Evolutionary conservation across 225 moss, liverwort and hornwort species (phyloP).

Genomic region (Bryum argenteum): DNA sequence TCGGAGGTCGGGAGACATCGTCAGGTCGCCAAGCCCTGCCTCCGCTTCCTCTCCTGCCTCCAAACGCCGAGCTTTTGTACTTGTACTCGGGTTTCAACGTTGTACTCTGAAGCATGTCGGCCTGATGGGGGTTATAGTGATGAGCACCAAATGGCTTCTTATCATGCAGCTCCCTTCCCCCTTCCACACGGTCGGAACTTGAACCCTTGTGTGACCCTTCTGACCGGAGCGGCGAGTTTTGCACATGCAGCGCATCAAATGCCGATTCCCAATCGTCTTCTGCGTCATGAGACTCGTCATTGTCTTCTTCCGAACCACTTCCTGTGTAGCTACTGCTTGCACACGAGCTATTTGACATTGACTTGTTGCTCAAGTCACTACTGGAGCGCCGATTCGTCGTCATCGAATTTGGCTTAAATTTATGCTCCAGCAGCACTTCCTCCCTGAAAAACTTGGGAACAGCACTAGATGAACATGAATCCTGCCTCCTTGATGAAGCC

Average conservation of each 20-base stretch:
- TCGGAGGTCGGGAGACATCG: slow-evolving; percentile 87
- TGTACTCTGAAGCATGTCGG: slow-evolving; percentile 31
- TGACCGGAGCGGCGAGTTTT: slow-evolving; percentile 53
- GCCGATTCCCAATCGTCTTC: slow-evolving; percentile 94
- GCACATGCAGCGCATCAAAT: slow-evolving; percentile 82
- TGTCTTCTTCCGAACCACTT: slow-evolving; percentile 72
- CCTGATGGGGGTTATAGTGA: slow-evolving; percentile 24
- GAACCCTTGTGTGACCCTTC: slow-evolving; percentile 50
- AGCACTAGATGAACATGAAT: slow-evolving; percentile 37
- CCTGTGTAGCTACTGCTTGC: slow-evolving; percentile 69
- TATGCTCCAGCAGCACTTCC: slow-evolving; percentile 54
- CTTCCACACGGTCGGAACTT: slow-evolving; percentile 47
- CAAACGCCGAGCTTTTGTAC: slow-evolving; percentile 67
- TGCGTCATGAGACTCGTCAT: slow-evolving; percentile 62
- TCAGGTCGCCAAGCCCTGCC: slow-evolving; percentile 87
- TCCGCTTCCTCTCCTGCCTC: slow-evolving; percentile 71
- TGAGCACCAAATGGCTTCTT: slow-evolving; percentile 52
- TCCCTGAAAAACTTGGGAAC: slow-evolving; percentile 51
- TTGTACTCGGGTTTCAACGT: slow-evolving; percentile 79
- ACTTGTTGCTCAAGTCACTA: slow-evolving; percentile 53
- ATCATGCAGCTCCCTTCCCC: slow-evolving; percentile 49
- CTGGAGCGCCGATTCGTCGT: slow-evolving; percentile 43
- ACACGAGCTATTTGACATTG: slow-evolving; percentile 62
- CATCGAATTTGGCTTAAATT: slow-evolving; percentile 43
- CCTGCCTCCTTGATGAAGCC: slow-evolving; percentile 46